Base-by-base conservation (phyloP, 2,329 filamentous ascomycete genomes). In the Plenodomus biglobosus region DNA sequence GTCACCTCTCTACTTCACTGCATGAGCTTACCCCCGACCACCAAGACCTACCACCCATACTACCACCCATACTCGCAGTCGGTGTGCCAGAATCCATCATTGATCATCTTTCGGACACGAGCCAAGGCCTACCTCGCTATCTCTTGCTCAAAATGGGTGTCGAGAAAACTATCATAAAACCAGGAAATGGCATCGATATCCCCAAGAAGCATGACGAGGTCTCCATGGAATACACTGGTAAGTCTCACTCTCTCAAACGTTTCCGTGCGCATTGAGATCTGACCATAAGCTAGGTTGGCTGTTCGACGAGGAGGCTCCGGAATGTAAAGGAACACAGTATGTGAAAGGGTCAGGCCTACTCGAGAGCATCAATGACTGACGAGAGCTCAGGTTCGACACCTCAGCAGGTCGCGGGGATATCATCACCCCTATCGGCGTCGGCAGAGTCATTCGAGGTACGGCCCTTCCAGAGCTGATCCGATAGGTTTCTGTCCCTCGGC, bases 371-470 rank as follows among this genome's bases (percentile, higher is more conserved):
- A 30, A 53, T 66, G 35, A 66, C 35, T 13, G 24, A 40, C 24
- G 20, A 22, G 13, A 53, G 46, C 27, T 41, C 62, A 96, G 92
- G 74, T 97, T 99, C 76, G 94, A 97, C 76, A 88, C 85, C 52
- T 96, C 92, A 16, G 80, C 86, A 56, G 85, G 85, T 53, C 84
- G 89, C 46, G 86, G 85, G 41, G 84, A 90, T 72, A 92, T 97
- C 68, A 77, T 83, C 53, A 87, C 85, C 55, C 69, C 74, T 49
- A 97, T 99, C 72, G 94, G 94, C 44, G 79, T 87, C 58, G 90
- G 90, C 45, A 80, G 83, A 67, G 88, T 97, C 67, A 96, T 99
- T 76, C 84, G 82, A 78, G 92, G 92, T 94, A 80, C 55, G 74
- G 61, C 16, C 10, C 42, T 24, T 18, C 27, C 27, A 32, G 15